Evolutionary conservation across 2,329 filamentous ascomycete genomes (phyloP), one percentile per base, ranked within the genome.

Genomic region (Zymoseptoria passerinii): DNA sequence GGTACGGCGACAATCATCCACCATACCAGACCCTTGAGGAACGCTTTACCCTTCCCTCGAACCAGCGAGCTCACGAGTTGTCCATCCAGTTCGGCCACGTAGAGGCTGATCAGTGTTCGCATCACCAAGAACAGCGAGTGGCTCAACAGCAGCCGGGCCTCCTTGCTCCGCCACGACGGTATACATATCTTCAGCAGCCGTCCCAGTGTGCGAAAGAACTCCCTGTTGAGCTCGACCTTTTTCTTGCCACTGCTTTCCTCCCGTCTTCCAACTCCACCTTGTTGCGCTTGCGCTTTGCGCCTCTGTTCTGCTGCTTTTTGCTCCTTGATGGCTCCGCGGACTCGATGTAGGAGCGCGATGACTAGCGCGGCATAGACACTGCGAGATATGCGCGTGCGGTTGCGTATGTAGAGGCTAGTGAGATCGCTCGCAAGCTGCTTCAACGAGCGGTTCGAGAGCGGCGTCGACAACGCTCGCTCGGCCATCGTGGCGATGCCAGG

Each of bases 1-100:
- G 94, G 94, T 16, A 99, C 82, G 27, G 94, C 92, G 65, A 99
- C 94, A 57, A 92, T 73, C 94, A 99, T 99, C 94, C 94, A 99
- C 91, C 92, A 96, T 5, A 95, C 83, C 67, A 99, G 85, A 0
- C 90, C 86, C 66, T 86, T 85, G 67, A 97, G 71, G 66, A 99
- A 99, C 65, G 95, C 91, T 73, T 85, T 89, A 16, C 92, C 94
- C 65, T 87, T 94, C 1, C 94, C 94, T 73, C 91, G 87, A 51
- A 99, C 92, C 57, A 99, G 77, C 63, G 85, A 92, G 76, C 94
- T 96, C 59, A 99, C 94, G 60, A 99, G 83, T 61, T 86, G 86
- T 51, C 94, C 94, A 74, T 99, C 94, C 79, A 99, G 86, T 73
- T 96, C 92, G 1, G 94, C 94, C 20, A 99, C 94, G 74, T 96